Evolutionary conservation across 2,329 filamentous ascomycete genomes (phyloP).

Genomic region (Blastomyces parvus): DNA sequence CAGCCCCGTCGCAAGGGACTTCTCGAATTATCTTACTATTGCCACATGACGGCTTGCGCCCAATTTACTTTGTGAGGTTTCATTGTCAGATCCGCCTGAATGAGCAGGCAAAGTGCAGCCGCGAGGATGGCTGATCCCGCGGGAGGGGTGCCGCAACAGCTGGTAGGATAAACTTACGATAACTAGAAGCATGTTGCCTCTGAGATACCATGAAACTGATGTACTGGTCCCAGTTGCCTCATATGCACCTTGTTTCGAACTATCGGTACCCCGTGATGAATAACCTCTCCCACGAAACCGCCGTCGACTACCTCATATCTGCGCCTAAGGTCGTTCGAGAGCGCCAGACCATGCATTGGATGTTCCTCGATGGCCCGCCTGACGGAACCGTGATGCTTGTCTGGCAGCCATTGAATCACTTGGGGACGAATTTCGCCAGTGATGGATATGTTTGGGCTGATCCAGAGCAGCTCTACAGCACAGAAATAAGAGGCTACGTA

Average conservation of each 20-base stretch:
- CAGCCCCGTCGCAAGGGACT: neutral
- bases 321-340: slow-evolving; percentile 81
- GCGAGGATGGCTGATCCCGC: slow-evolving; percentile 38
- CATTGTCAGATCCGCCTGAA: slow-evolving; percentile 4
- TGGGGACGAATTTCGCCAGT: slow-evolving; percentile 67
- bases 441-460: slow-evolving; percentile 91
- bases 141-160: slow-evolving; percentile 37
- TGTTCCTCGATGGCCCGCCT: slow-evolving; percentile 70
- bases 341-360: slow-evolving; percentile 82
- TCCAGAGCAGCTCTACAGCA: slow-evolving; percentile 64
- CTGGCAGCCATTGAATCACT: slow-evolving; percentile 71
- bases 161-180: slow-evolving; percentile 26
- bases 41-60: neutral
- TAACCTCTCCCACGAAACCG: slow-evolving; percentile 62
- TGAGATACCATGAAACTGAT: slow-evolving; percentile 12
- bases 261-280: slow-evolving; percentile 68
- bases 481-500: slow-evolving; percentile 63
- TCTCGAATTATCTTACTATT: neutral
- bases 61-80: neutral
- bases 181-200: neutral
- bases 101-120: slow-evolving; percentile 15
- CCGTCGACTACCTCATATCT: slow-evolving; percentile 71
- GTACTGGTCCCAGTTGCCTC: slow-evolving; percentile 53
- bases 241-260: slow-evolving; percentile 81
- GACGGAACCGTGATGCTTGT: slow-evolving; percentile 76